Evolutionary conservation across 2,329 filamentous ascomycete genomes (phyloP), one percentile per base, ranked within the genome.

Genomic region (Echinosphaeria canescens): DNA sequence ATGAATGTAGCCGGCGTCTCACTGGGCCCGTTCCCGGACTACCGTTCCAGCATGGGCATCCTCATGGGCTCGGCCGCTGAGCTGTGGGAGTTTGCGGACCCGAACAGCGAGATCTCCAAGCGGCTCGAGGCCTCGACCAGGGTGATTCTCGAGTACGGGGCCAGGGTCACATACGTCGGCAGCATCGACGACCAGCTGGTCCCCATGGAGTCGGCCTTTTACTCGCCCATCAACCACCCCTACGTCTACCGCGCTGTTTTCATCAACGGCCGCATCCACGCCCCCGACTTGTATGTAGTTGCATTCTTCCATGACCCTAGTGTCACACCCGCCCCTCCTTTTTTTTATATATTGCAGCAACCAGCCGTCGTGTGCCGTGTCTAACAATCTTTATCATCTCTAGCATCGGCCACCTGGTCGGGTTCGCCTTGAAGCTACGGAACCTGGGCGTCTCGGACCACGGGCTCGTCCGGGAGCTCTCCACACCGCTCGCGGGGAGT

Each of bases 131-230:
- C 69, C 15, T 70, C 82, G 0, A 52, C 95, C 3, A 70, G 75
- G 39, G 64, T 65, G 8, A 74, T 75, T 2, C 54, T 98, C 5
- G 62, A 72, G 11, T 75, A 80, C 38, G 82, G 84, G 10, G 79
- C 79, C 10, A 68, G 80, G 22, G 67, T 95, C 26, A 76, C 82
- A 1, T 93, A 84, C 44, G 62, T 91, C 31, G 85, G 85, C 28
- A 93, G 84, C 47, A 90, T 98, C 27, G 88, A 98, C 44, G 88
- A 98, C 47, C 88, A 98, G 47, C 59, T 98, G 3, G 84, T 98
- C 10, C 85, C 84, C 4, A 57, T 98, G 42, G 85, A 46, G 68
- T 93, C 84, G 3, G 82, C 85, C 11, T 69, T 88, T 1, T 91
- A 90, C 47, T 75, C 80, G 0, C 76, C 76, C 1, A 70, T 82